phyloP scores from a whole-genome alignment of 75 land plant genomes.

The Cunninghamia lanceolata region DNA sequence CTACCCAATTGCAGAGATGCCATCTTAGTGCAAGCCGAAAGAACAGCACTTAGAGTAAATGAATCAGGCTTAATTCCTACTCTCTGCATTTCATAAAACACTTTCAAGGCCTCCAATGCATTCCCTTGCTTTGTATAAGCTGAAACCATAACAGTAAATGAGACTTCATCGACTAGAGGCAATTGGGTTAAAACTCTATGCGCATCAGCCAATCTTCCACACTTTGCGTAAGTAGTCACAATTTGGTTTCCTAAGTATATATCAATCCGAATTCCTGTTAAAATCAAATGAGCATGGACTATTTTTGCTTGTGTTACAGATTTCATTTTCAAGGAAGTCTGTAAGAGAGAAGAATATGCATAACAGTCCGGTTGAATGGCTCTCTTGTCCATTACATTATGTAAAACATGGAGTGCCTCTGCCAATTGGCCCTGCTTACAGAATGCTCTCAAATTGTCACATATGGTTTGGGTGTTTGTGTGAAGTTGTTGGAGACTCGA shows the following conservation, averaged over 20 bases:
- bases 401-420: not conserved
- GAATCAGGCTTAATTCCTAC: conserved; percentile 27
- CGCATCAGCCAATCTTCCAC: conserved; percentile 24
- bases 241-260: not conserved
- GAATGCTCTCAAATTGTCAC: not conserved
- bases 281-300: conserved; percentile 1
- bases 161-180: conserved; percentile 38
- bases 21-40: conserved; percentile 58
- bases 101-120: conserved; percentile 32
- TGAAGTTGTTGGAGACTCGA: not conserved
- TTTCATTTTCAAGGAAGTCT: not conserved
- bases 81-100: conserved; percentile 47
- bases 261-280: conserved; percentile 3
- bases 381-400: not conserved
- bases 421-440: not conserved
- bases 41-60: conserved; percentile 40
- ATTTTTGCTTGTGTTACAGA: not conserved
- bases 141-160: conserved; percentile 63
- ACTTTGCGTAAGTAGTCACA: conserved; percentile 16
- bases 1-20: conserved; percentile 50
- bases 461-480: not conserved
- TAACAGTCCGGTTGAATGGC: not conserved
- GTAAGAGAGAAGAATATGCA: not conserved
- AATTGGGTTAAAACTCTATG: conserved; percentile 48
- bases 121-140: conserved; percentile 46